Evolutionary conservation across 495 filamentous ascomycete genomes (phyloP).

Genomic region (Trichoderma reesei): DNA sequence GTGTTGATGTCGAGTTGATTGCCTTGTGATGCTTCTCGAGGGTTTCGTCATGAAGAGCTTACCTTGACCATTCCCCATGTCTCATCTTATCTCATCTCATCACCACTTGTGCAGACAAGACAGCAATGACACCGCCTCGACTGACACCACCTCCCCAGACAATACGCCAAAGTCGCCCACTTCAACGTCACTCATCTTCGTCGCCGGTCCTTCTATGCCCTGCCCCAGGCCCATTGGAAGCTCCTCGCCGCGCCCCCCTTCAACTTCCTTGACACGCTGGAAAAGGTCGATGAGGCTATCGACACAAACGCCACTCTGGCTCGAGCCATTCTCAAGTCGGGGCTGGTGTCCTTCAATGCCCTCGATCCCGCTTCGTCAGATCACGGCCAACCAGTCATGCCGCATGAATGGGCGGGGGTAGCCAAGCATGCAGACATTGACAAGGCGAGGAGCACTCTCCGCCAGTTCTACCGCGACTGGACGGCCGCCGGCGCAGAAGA

Average conservation of each 20-base stretch:
- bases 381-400: constrained; percentile 17
- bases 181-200: constrained; percentile 81
- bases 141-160: constrained; percentile 35
- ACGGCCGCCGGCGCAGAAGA: constrained; percentile 65
- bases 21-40: neutral
- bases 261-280: constrained; percentile 66
- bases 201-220: constrained; percentile 80
- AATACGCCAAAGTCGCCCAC: constrained; percentile 76
- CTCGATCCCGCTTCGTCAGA: constrained; percentile 2
- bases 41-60: no score
- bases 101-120: no score
- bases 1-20: neutral
- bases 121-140: neutral
- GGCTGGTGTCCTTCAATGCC: constrained; percentile 56
- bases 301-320: constrained; percentile 80
- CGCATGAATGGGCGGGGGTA: constrained; percentile 50
- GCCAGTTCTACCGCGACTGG: constrained; percentile 96
- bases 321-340: constrained; percentile 57
- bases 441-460: constrained; percentile 81
- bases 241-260: constrained; percentile 73
- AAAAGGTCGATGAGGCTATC: constrained; percentile 75
- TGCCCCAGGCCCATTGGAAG: constrained; percentile 74
- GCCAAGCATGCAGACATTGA: constrained; percentile 66
- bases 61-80: no score
- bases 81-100: no score